Base-by-base conservation (phyloP, 768 basidiomycete genomes). In the Pleurotus pulmonarius region DNA sequence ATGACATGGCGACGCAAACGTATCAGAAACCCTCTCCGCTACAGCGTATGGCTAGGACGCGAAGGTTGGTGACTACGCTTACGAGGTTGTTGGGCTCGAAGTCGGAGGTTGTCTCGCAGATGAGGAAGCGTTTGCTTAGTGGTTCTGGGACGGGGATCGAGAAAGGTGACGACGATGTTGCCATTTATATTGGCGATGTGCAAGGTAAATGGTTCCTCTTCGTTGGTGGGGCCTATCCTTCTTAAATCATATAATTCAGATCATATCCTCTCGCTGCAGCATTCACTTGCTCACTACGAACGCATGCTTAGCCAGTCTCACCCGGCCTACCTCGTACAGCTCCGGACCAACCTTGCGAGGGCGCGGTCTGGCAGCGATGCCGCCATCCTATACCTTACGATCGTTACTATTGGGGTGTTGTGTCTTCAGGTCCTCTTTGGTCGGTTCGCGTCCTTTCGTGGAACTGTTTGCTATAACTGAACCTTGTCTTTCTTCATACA, bases 171-270 rank as follows among this genome's bases (percentile, higher is more conserved):
- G 81, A 84, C 18, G 91, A 92, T 60, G 82, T 96, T 20, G 86
- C 83, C 9, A 89, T 94, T 2, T 93, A 96, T 66, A 83, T 95
- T 73, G 92, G 91, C 20, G 94, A 98, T 68, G 82, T 98, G 1
- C 91, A 94, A 75, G 94, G 94, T 93, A 62, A 20, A 43, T 57
- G 0, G 25, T 34, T 7, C 52, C 44, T 11, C 9, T 53, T 6
- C 40, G 15, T n/a, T 24, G 3, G n/a, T n/a, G 20, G 15, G 22
- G 34, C 40, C 25, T 56, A 38, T 45, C 8, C 26, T 57, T 39
- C 56, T 56, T 38, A 59, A 16, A 2, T 47, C 52, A 25, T 16
- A 43, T 26, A 22, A 44, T 44, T 7, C 55, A 94, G 94, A 98
- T 70, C 95, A 98, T 67, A 93, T 97, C 61, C 69, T 94, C 20